These are phyloP conservation scores for Gliomastix tumulicola DNA, from an alignment of 2,329 filamentous ascomycete species.

Conservation along the genomic window DNA sequence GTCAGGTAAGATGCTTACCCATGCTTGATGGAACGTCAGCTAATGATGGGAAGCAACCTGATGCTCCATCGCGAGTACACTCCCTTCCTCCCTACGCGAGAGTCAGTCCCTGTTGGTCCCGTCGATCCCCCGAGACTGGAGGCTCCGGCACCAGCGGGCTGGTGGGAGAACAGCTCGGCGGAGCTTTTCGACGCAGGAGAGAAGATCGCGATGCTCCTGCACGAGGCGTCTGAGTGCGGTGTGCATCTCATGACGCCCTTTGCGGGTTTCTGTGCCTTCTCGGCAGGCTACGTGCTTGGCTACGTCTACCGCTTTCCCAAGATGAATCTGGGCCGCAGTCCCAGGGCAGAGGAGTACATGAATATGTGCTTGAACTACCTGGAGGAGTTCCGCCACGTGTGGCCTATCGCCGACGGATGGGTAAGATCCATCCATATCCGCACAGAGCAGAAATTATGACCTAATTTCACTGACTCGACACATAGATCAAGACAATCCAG, in stretches of 20 bases:
- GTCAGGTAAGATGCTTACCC: conserved; percentile 31
- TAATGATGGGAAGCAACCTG: conserved; percentile 28
- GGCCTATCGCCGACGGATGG: conserved; percentile 20
- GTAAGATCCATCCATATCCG: conserved; percentile 6
- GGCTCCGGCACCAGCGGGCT: conserved; percentile 24
- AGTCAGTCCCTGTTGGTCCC: conserved; percentile 25
- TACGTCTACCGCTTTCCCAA: conserved; percentile 30
- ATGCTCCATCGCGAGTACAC: conserved; percentile 36
- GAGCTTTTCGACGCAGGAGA: conserved; percentile 27
- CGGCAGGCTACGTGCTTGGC: conserved; percentile 31
- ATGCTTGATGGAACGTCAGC: too few relatives aligned
- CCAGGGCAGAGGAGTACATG: conserved; percentile 10
- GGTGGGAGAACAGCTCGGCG: conserved; percentile 29
- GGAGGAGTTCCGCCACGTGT: conserved; percentile 15
- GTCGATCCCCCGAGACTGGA: conserved; percentile 30
- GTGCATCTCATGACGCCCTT: conserved; percentile 31
- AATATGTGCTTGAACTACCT: conserved; percentile 16
- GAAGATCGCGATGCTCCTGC: conserved; percentile 23
- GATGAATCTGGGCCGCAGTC: conserved; percentile 29
- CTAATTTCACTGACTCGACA: neutral
- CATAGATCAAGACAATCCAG: conserved; percentile 14
- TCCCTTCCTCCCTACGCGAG: conserved; percentile 29
- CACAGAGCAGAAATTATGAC: neutral
- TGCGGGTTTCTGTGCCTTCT: conserved; percentile 37
- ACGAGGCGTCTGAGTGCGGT: conserved; percentile 27